Conservation (phyloP, 2,329 filamentous ascomycete species). For the Neofusicoccum laricinum region DNA sequence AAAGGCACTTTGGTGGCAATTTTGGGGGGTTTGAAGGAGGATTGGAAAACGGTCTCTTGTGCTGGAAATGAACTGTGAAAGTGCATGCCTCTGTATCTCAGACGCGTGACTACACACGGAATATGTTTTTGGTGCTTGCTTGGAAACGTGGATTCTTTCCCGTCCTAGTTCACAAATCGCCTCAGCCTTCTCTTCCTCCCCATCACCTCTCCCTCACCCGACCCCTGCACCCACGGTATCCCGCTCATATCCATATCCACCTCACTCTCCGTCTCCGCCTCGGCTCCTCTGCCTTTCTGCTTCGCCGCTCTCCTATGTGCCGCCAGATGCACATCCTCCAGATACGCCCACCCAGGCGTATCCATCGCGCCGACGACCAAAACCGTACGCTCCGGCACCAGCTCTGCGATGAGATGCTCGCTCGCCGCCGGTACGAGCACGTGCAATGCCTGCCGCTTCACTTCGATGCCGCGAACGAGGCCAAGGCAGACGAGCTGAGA, state of each 20-base stretch:
- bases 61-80: too few species aligned
- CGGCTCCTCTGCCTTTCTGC: not conserved
- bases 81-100: too few species aligned
- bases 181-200: constrained; percentile 13
- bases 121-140: too few species aligned
- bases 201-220: not conserved
- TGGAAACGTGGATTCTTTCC: not conserved
- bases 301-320: not conserved
- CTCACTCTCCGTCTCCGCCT: not conserved
- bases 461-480: constrained; percentile 68
- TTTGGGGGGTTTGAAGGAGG: too few species aligned
- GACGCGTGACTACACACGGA: too few species aligned
- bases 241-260: not conserved
- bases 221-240: constrained; percentile 14
- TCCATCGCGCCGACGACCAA: constrained; percentile 33
- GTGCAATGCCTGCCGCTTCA: constrained; percentile 53
- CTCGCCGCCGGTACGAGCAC: constrained; percentile 60
- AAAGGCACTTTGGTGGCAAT: too few species aligned
- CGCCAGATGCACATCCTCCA: constrained; percentile 27
- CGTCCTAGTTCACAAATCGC: constrained; percentile 4
- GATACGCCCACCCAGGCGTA: constrained; percentile 33
- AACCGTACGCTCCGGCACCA: constrained; percentile 29
- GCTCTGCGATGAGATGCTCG: constrained; percentile 22
- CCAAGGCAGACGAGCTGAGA: constrained; percentile 63
- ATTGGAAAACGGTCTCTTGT: too few species aligned